phyloP scores from a whole-genome alignment of 2,329 filamentous ascomycete genomes.

The Trichoderma sp. region DNA sequence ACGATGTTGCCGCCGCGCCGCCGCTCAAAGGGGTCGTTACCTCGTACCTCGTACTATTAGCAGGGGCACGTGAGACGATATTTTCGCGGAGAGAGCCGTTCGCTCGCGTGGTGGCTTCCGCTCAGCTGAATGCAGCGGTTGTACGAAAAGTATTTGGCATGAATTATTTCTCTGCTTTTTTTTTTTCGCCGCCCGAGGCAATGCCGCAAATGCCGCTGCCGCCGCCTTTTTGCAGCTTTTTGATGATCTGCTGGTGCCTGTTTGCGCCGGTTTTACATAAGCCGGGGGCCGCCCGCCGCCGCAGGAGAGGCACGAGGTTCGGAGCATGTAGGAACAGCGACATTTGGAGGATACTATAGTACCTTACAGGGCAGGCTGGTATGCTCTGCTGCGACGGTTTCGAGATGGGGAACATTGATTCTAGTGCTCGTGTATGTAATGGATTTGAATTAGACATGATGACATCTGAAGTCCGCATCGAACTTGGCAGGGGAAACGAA shows the following conservation, averaged over 20 bases:
- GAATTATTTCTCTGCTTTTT: no score
- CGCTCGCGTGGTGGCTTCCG: slow-evolving; percentile 10
- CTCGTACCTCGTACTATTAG: no score
- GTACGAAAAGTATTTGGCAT: neutral
- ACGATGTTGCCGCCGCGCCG: slow-evolving; percentile 4
- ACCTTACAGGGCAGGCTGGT: no score
- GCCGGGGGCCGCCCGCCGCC: slow-evolving; percentile 20
- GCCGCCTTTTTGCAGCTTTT: neutral
- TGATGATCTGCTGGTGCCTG: neutral
- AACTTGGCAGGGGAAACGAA: neutral
- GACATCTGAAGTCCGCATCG: neutral
- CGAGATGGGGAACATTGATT: neutral
- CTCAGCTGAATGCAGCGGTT: neutral
- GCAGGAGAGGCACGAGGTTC: neutral
- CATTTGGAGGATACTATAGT: no score
- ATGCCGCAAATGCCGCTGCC: slow-evolving; percentile 25
- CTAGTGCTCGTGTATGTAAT: neutral
- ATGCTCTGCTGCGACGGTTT: no score
- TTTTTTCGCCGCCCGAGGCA: neutral
- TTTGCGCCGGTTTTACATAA: neutral
- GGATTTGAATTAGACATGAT: neutral
- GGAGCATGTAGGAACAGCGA: slow-evolving; percentile 5
- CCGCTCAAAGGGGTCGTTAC: neutral
- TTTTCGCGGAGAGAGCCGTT: slow-evolving; percentile 16
- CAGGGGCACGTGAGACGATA: neutral